A percentile compares a stretch with the other conserved stretches of the same genome.
Evolutionary conservation across 75 land plant species (phyloP).

Genomic region (Gnetum montanum): DNA sequence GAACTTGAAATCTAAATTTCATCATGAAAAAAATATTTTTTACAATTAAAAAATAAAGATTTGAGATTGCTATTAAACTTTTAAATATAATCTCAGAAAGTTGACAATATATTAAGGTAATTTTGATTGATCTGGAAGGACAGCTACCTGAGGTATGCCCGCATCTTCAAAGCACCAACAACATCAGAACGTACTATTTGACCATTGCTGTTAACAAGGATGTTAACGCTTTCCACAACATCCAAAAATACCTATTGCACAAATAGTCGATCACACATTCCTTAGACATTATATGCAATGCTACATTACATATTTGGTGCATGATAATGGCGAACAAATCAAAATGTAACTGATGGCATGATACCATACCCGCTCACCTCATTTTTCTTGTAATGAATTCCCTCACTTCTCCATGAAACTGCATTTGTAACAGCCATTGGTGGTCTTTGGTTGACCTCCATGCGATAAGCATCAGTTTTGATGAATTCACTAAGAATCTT

Average conservation of each 20-base stretch:
- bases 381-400: constrained; percentile 46
- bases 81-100: too few species aligned
- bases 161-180: constrained; percentile 59
- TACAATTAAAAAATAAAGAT: too few species aligned
- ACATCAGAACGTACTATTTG: constrained; percentile 47
- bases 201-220: constrained; percentile 50
- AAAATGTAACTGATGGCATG: too few species aligned
- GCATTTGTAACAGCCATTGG: constrained; percentile 59
- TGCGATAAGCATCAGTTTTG: constrained; percentile 46
- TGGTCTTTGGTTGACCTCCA: constrained; percentile 37
- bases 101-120: too few species aligned
- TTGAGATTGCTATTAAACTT: too few species aligned
- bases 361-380: constrained; percentile 15
- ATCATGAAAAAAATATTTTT: too few species aligned
- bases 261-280: too few species aligned
- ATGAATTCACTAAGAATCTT: constrained; percentile 46
- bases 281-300: not conserved
- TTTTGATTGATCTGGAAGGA: too few species aligned
- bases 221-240: constrained; percentile 50
- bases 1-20: too few species aligned
- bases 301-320: too few species aligned
- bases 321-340: not conserved
- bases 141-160: constrained; percentile 38
- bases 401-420: constrained; percentile 47
- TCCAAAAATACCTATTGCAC: constrained; percentile 42